Evolutionary conservation across 1,284 basidiomycete genomes (phyloP).

Genomic region (Leccinum pallidistipes): DNA sequence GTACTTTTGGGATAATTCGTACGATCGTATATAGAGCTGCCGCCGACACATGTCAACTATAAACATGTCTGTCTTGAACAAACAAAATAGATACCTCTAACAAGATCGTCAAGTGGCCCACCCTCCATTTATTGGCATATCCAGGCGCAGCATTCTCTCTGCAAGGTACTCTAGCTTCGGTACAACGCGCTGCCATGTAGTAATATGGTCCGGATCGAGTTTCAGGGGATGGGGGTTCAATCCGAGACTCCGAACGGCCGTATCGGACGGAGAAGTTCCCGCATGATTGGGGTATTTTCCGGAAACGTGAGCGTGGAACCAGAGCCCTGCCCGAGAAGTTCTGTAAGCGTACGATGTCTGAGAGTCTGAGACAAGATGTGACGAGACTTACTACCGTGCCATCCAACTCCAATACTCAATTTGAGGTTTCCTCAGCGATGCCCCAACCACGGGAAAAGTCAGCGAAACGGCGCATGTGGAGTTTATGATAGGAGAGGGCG

Average conservation of each 20-base stretch:
- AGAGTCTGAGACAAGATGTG: background rate
- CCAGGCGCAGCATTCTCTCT: conserved; percentile 49
- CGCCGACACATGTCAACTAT: no score
- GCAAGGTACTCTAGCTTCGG: conserved; percentile 9
- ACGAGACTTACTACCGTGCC: conserved; percentile 75
- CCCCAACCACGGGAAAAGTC: conserved; percentile 93
- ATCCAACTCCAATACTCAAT: conserved; percentile 75
- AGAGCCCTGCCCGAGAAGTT: no score
- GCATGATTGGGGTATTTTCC: no score
- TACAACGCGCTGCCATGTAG: no score
- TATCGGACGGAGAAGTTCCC: no score
- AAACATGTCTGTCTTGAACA: background rate
- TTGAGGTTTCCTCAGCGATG: conserved; percentile 89
- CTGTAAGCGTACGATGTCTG: no score
- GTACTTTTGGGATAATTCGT: no score
- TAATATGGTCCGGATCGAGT: no score
- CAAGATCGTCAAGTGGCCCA: conserved; percentile 80
- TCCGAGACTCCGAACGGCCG: no score
- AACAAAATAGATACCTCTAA: conserved; percentile 57
- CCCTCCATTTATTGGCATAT: conserved; percentile 72
- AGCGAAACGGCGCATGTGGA: conserved; percentile 82
- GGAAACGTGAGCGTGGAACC: no score
- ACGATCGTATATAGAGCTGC: no score
- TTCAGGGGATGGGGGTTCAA: no score
- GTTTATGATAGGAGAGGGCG: conserved; percentile 77